Percentiles rank a stretch among this genome's conserved stretches.
These are phyloP conservation scores for Saccharomyces paradoxus DNA, from an alignment of 805 yeast species.

Conservation along the genomic window DNA sequence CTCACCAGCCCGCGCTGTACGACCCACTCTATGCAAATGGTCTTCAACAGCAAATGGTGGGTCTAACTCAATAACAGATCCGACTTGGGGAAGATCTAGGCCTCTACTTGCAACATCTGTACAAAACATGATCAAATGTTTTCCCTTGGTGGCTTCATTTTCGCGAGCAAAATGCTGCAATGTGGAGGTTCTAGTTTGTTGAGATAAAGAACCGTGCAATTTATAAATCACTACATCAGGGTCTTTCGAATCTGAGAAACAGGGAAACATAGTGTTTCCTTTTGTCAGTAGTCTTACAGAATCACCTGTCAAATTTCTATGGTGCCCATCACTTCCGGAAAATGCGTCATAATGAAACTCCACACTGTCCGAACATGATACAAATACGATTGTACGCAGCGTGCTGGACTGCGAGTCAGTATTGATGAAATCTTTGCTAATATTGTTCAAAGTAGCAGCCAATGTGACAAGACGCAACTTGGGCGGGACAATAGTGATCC, in stretches of 20 bases:
- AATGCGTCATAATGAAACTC: conserved; percentile 81
- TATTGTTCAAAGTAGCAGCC: conserved; percentile 52
- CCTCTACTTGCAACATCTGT: conserved; percentile 99
- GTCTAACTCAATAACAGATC: conserved; percentile 84
- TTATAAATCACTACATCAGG: conserved; percentile 48
- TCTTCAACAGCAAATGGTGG: conserved; percentile 93
- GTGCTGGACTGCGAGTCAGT: conserved; percentile 16
- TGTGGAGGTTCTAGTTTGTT: conserved; percentile 73
- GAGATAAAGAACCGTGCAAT: conserved; percentile 86
- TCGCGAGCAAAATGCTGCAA: conserved; percentile 49
- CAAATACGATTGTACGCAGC: conserved; percentile 68
- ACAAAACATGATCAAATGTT: conserved; percentile 69
- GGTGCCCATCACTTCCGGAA: conserved; percentile 43
- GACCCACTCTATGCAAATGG: conserved; percentile 92
- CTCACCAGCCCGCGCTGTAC: conserved; percentile 97
- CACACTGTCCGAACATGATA: conserved; percentile 94
- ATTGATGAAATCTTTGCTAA: conserved; percentile 29
- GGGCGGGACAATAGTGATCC: conserved; percentile 80
- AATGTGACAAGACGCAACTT: conserved; percentile 80
- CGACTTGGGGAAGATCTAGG: conserved; percentile 78
- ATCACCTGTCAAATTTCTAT: conserved; percentile 29
- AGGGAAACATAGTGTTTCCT: conserved; percentile 26
- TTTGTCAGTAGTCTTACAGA: conserved; percentile 27
- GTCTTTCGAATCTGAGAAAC: conserved; percentile 28
- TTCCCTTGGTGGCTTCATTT: conserved; percentile 35